These are phyloP conservation scores for Przewalskia tangutica DNA, from an alignment of 257 asterid species.

Conservation along the genomic window DNA sequence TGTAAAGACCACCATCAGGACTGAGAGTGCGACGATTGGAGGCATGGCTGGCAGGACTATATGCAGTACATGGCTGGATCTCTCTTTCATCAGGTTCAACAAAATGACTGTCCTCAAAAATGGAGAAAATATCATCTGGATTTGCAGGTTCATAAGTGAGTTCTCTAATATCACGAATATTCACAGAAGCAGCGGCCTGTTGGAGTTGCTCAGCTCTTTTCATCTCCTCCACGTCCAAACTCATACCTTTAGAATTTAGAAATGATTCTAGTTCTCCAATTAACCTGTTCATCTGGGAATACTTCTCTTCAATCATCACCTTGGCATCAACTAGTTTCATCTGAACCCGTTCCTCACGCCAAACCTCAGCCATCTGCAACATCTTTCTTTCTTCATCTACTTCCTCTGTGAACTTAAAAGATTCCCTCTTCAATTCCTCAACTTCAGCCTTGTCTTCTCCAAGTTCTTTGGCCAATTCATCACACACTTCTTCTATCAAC, in stretches of 20 bases:
- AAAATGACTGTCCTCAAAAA: constrained; percentile 34
- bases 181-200: constrained; percentile 36
- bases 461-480: constrained; percentile 62
- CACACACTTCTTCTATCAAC: constrained; percentile 61
- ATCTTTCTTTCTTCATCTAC: constrained; percentile 69
- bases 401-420: constrained; percentile 43
- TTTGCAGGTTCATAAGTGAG: constrained; percentile 50
- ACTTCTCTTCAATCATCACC: constrained; percentile 59
- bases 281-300: constrained; percentile 39
- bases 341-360: constrained; percentile 79
- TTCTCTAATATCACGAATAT: constrained; percentile 43
- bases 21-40: constrained; percentile 30
- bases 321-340: constrained; percentile 67
- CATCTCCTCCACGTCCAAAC: constrained; percentile 28
- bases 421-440: constrained; percentile 51
- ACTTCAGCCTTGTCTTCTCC: constrained; percentile 54
- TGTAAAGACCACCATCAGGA: constrained; percentile 22
- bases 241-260: constrained; percentile 19
- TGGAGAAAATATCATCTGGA: constrained; percentile 41
- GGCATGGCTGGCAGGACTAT: constrained; percentile 29
- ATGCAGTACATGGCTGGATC: constrained; percentile 25
- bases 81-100: constrained; percentile 33
- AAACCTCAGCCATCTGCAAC: constrained; percentile 72
- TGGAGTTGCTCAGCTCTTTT: constrained; percentile 42
- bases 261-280: constrained; percentile 40